Percentiles rank a stretch among this genome's conserved stretches.
These are phyloP conservation scores for Penicillium thymicola DNA, from an alignment of 2,329 filamentous ascomycete genomes.

Conservation along the genomic window DNA sequence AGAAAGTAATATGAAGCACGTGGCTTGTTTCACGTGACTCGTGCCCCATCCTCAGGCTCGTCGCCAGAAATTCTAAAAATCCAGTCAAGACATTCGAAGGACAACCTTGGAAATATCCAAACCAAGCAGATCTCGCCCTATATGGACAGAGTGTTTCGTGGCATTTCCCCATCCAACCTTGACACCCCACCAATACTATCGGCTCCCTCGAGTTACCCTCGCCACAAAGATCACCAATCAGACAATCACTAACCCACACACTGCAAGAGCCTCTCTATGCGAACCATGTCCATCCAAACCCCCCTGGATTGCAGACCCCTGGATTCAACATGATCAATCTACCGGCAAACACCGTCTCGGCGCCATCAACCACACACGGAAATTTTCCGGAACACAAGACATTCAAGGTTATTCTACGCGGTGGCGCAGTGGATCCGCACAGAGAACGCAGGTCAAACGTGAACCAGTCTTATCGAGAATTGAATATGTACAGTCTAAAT, in stretches of 20 bases:
- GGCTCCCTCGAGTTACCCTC: neutral
- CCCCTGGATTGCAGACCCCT: too few species aligned
- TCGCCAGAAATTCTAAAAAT: neutral
- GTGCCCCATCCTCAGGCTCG: neutral
- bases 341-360: neutral
- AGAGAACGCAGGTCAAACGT: neutral
- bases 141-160: neutral
- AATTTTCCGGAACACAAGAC: neutral
- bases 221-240: slow-evolving; percentile 2
- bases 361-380: neutral
- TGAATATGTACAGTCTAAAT: neutral
- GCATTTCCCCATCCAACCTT: neutral
- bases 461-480: neutral
- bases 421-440: slow-evolving; percentile 7
- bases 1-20: neutral
- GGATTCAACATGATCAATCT: neutral
- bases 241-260: neutral
- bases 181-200: neutral
- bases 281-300: neutral
- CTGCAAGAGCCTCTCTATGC: neutral
- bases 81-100: neutral
- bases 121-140: neutral
- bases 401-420: neutral
- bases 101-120: neutral
- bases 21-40: neutral